Conservation (phyloP, 2,329 filamentous ascomycete species). For the Rutstroemia sp. region DNA sequence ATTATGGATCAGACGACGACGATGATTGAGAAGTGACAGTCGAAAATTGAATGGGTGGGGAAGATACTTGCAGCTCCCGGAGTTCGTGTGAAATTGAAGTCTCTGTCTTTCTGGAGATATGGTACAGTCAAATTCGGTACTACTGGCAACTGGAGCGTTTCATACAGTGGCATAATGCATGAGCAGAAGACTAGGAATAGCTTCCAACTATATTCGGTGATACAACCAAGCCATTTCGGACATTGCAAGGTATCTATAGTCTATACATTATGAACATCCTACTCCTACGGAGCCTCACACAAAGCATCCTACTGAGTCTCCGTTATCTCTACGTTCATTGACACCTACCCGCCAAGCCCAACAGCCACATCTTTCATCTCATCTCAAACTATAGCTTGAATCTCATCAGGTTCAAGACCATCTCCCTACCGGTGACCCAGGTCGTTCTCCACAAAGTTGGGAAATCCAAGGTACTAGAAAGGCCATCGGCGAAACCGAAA, state of each 20-base stretch:
- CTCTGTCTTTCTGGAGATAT: no score
- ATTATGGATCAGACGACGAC: constrained; percentile 50
- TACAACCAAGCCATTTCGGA: no score
- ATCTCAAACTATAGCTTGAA: background rate
- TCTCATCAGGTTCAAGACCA: constrained; percentile 62
- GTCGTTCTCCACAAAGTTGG: constrained; percentile 78
- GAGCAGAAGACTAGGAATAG: no score
- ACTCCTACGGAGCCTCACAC: background rate
- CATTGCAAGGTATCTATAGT: constrained; percentile 1
- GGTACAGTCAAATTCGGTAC: background rate
- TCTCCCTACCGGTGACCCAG: constrained; percentile 65
- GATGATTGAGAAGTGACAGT: constrained; percentile 16
- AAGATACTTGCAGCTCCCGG: no score
- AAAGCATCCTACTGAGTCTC: background rate
- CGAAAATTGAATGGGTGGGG: no score
- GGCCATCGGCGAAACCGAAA: constrained; percentile 78
- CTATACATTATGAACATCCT: background rate
- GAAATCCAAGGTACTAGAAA: constrained; percentile 76
- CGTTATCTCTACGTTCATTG: background rate
- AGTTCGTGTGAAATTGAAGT: no score
- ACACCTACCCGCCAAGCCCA: background rate
- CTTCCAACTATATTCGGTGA: background rate
- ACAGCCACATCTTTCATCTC: background rate
- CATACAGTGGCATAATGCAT: no score
- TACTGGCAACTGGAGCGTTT: no score